Conservation (phyloP, 1,139 yeast genomes). For the Nakaseomyces delphensis region DNA sequence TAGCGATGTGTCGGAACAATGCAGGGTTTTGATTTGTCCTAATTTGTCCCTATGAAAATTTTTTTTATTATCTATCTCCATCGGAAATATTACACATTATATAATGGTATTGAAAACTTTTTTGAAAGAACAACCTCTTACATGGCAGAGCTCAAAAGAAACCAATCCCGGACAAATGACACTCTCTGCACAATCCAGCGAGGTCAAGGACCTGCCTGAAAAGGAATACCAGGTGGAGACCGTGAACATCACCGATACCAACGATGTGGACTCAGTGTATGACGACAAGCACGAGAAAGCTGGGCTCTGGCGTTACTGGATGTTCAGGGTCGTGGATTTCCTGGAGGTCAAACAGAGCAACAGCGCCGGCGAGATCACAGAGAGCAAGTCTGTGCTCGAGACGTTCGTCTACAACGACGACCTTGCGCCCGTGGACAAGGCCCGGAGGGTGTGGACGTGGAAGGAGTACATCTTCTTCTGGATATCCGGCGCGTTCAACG, state of each 20-base stretch:
- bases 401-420: conserved; percentile 62
- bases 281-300: conserved; percentile 1
- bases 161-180: no score
- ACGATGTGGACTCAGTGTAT: background rate
- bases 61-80: no score
- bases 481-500: conserved; percentile 80
- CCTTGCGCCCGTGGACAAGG: conserved; percentile 56
- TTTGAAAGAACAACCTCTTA: no score
- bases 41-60: no score
- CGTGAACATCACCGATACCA: conserved; percentile 3
- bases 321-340: conserved; percentile 8
- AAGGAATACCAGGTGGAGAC: conserved; percentile 2
- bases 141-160: no score
- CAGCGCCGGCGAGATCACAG: conserved; percentile 7
- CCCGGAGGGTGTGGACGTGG: conserved; percentile 71
- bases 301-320: conserved; percentile 1
- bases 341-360: conserved; percentile 15
- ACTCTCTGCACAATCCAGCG: no score
- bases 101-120: no score
- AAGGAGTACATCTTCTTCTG: conserved; percentile 68
- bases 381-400: conserved; percentile 30
- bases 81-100: no score
- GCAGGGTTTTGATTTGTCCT: no score
- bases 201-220: no score
- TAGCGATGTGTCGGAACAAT: no score